Percentiles rank a stretch among this genome's conserved stretches.
phyloP scores from a whole-genome alignment of 1,284 basidiomycete genomes.

The Coriolopsis trogii region DNA sequence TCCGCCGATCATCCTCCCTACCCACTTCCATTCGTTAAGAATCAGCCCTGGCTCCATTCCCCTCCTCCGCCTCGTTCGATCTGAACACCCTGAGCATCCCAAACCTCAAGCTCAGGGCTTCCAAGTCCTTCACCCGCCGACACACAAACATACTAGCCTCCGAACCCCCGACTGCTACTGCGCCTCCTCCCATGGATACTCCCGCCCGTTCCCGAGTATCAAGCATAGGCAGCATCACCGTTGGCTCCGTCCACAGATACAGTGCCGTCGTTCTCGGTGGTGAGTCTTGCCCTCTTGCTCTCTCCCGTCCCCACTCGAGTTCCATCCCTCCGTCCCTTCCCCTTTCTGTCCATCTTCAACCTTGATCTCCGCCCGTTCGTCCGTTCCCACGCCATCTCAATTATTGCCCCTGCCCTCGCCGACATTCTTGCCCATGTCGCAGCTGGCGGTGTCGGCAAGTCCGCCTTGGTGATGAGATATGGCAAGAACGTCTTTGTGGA shows the following conservation, averaged over 20 bases:
- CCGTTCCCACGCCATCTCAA: neutral
- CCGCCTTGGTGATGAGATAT: slow-evolving; percentile 73
- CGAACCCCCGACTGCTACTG: neutral
- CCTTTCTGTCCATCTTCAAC: neutral
- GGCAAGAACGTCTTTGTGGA: slow-evolving; percentile 76
- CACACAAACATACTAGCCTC: neutral
- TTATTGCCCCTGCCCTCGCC: neutral
- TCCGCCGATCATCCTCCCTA: too few species aligned
- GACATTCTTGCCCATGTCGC: slow-evolving; percentile 11
- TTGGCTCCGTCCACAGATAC: slow-evolving; percentile 57
- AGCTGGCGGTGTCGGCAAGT: slow-evolving; percentile 87
- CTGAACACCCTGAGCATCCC: neutral
- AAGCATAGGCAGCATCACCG: neutral
- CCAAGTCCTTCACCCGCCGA: too few species aligned
- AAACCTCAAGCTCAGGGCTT: neutral
- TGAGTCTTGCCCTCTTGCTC: too few species aligned
- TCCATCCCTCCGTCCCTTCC: neutral
- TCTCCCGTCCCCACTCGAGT: neutral
- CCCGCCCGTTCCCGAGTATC: neutral
- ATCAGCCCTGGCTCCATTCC: neutral
- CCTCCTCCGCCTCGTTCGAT: neutral
- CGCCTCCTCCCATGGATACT: neutral
- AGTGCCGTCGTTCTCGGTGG: slow-evolving; percentile 81
- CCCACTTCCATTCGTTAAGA: too few species aligned
- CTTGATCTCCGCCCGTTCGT: neutral